Conservation (phyloP, 257 asterid species). For the Nicotiana tomentosiformis region DNA sequence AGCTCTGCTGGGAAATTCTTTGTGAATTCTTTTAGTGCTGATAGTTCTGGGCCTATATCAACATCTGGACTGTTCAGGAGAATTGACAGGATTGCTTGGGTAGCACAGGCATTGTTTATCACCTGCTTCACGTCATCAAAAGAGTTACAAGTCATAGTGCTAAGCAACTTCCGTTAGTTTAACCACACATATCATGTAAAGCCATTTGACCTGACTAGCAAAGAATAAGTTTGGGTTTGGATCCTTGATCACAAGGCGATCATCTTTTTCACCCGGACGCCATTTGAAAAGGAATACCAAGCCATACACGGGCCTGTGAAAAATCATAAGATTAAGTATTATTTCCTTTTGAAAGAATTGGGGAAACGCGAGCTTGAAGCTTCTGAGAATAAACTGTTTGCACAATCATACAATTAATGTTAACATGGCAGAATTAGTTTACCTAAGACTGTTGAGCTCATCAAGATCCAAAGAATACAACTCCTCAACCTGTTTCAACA, state of each 20-base stretch:
- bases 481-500: slow-evolving; percentile 84
- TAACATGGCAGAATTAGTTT: slow-evolving; percentile 6
- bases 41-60: slow-evolving; percentile 82
- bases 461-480: slow-evolving; percentile 90
- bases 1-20: slow-evolving; percentile 89
- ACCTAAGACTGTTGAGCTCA: slow-evolving; percentile 79
- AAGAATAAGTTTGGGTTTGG: slow-evolving; percentile 89
- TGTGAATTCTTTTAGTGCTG: slow-evolving; percentile 80
- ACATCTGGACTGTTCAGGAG: slow-evolving; percentile 80
- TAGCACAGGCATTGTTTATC: slow-evolving; percentile 96
- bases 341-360: background rate
- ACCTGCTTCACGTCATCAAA: slow-evolving; percentile 39
- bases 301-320: slow-evolving; percentile 82
- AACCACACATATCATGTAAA: background rate
- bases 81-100: slow-evolving; percentile 94
- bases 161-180: background rate
- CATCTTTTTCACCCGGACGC: slow-evolving; percentile 98
- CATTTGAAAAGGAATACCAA: slow-evolving; percentile 95
- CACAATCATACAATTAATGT: background rate
- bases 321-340: background rate
- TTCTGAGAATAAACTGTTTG: background rate
- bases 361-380: background rate
- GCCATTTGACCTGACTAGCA: slow-evolving; percentile 80
- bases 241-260: slow-evolving; percentile 77
- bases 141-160: background rate